Percentiles rank a stretch among this genome's conserved stretches.
Conservation (phyloP, 176 grass and related monocot genomes). For the Sorghum bicolor region Sorghum_bicolor_NCBIv3 NC_012879.2:55923501-55924000, state of each 20-base stretch:
- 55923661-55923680: neutral
- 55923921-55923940: no score
- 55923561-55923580: conserved; percentile 1
- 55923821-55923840: no score
- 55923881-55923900: no score
- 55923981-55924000: neutral
- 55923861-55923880: no score
- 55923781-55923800: no score
- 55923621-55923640: neutral
- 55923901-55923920: no score
- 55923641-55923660: neutral
- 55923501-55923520: conserved; percentile 14
- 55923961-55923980: no score
- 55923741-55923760: no score
- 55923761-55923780: no score
- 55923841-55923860: no score
- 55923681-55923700: conserved; percentile 2
- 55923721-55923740: neutral
- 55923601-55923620: neutral
- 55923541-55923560: conserved; percentile 43
- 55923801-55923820: no score
- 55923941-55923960: no score
- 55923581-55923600: conserved; percentile 2
- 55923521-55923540: conserved; percentile 23
- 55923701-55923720: neutral